phyloP scores from a whole-genome alignment of 2,329 filamentous ascomycete genomes.

The Tolypocladium amazonense region DNA sequence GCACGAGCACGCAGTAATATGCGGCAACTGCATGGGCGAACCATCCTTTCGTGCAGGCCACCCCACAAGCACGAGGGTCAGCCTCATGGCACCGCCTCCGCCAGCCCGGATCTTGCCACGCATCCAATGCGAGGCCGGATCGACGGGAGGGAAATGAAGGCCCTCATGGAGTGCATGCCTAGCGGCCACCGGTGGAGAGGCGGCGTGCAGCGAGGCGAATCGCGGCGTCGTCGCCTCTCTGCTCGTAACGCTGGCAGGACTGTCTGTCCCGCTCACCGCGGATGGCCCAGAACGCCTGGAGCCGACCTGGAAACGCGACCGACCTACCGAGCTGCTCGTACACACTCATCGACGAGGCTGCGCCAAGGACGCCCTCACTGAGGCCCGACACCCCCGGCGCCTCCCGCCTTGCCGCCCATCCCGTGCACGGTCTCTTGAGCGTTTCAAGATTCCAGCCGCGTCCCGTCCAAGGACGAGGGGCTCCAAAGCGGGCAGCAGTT shows the following conservation, averaged over 20 bases:
- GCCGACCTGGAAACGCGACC: background rate
- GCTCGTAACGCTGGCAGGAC: background rate
- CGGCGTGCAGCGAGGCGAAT: background rate
- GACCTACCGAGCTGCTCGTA: background rate
- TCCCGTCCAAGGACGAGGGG: background rate
- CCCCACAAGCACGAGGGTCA: background rate
- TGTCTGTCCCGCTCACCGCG: too few species aligned
- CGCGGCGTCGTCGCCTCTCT: background rate
- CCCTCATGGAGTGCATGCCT: conserved; percentile 3
- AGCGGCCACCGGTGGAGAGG: conserved; percentile 1
- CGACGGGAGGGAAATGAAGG: conserved; percentile 4
- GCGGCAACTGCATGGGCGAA: background rate
- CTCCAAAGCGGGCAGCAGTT: too few species aligned
- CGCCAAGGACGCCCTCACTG: background rate
- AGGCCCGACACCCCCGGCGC: background rate
- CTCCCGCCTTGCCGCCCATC: background rate
- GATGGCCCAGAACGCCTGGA: background rate
- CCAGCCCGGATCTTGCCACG: background rate
- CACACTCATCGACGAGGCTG: background rate
- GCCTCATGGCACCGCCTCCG: background rate
- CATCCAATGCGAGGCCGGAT: conserved; percentile 4
- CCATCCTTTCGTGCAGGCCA: background rate
- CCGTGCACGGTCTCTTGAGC: background rate
- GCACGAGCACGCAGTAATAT: background rate
- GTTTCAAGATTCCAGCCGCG: background rate